These are phyloP conservation scores for Alopecurus myosuroides DNA, from an alignment of 176 grass and related monocot species.

Conservation along the genomic window DNA sequence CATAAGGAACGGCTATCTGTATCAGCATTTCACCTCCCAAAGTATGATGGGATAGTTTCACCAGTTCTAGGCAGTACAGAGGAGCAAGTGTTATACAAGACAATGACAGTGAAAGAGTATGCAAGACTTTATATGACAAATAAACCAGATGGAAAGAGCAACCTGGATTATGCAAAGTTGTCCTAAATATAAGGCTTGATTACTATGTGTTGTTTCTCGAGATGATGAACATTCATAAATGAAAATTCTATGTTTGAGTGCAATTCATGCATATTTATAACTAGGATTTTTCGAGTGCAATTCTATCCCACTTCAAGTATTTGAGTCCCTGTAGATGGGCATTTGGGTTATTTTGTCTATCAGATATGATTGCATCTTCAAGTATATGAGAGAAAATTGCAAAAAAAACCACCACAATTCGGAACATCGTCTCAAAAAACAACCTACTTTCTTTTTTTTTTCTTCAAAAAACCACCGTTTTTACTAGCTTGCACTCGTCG, in stretches of 20 bases:
- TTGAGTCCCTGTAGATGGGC: too few species aligned
- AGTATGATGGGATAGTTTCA: constrained; percentile 10
- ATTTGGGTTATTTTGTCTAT: too few species aligned
- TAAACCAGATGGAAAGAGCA: constrained; percentile 19
- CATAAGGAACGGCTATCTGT: constrained; percentile 36
- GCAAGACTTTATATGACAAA: not conserved
- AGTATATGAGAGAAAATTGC: too few species aligned
- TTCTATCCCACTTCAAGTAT: too few species aligned
- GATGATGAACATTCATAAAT: not conserved
- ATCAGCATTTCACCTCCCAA: constrained; percentile 27
- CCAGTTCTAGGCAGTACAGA: not conserved
- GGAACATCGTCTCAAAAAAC: too few species aligned
- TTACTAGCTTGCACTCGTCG: too few species aligned
- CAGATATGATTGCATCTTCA: too few species aligned
- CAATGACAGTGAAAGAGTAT: not conserved
- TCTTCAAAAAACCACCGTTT: too few species aligned
- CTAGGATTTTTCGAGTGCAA: too few species aligned
- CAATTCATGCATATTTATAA: not conserved
- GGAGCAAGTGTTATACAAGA: constrained; percentile 9
- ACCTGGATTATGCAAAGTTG: constrained; percentile 22
- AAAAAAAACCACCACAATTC: too few species aligned
- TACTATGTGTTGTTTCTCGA: not conserved
- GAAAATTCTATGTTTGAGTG: not conserved
- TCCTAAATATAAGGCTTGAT: not conserved
- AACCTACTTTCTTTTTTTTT: too few species aligned